Conservation (phyloP, 192 early-diverging fungal genomes). For the Coemansia sp. region DNA sequence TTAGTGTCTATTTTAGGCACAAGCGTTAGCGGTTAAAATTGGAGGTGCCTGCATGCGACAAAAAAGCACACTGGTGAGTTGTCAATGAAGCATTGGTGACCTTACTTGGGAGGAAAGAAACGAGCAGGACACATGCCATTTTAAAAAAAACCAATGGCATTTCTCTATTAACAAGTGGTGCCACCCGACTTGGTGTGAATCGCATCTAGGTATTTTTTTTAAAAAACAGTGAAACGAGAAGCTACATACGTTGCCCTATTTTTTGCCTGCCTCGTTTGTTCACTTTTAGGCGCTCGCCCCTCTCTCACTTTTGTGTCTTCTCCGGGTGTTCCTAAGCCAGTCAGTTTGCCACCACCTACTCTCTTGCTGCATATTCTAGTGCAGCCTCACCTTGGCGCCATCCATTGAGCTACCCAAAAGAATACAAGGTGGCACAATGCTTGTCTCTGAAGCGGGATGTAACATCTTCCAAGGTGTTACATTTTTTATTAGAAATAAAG, state of each 20-base stretch:
- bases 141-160: neutral
- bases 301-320: neutral
- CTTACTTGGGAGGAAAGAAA: neutral
- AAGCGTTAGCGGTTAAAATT: neutral
- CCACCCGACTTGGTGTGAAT: neutral
- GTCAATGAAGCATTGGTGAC: neutral
- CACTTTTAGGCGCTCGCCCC: neutral
- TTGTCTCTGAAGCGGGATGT: neutral
- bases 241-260: neutral
- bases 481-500: neutral
- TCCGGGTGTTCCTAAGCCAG: neutral
- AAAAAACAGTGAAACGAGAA: neutral
- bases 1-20: neutral
- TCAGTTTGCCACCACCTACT: neutral
- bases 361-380: neutral
- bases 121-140: neutral
- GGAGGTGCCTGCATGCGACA: neutral
- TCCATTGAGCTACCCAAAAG: neutral
- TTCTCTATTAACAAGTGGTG: neutral
- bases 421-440: neutral
- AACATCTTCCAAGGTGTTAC: neutral
- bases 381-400: neutral
- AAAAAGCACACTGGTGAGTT: neutral
- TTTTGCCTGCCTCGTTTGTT: neutral
- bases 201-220: neutral